A percentile compares a stretch with the other conserved stretches of the same genome.
These are phyloP conservation scores for Polytrichum commune DNA, from an alignment of 225 moss, liverwort and hornwort genomes.

Conservation along the genomic window DNA sequence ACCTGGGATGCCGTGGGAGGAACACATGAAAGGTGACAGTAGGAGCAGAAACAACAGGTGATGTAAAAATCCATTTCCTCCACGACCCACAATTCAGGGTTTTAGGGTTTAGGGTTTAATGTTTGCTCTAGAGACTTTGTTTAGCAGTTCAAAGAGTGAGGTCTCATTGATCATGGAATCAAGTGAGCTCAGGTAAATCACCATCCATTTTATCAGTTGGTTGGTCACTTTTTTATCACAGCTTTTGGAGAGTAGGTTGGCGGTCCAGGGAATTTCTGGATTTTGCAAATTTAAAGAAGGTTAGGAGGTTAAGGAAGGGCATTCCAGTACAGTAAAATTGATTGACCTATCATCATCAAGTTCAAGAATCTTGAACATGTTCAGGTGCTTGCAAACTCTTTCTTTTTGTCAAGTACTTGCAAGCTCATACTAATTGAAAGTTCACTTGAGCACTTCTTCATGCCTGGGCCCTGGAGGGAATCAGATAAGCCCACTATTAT, in stretches of 20 bases:
- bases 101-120: neutral
- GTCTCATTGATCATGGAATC: neutral
- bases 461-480: too few species aligned
- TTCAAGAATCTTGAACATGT: constrained; percentile 1
- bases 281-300: neutral
- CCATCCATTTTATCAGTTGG: neutral
- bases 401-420: neutral
- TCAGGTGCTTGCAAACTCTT: neutral
- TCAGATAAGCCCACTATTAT: too few species aligned
- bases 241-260: constrained; percentile 3
- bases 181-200: neutral
- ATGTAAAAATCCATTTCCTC: constrained; percentile 1
- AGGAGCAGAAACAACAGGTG: constrained; percentile 40
- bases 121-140: neutral
- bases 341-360: neutral
- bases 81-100: neutral
- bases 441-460: too few species aligned
- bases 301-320: neutral
- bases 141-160: neutral
- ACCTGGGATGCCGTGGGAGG: constrained; percentile 36
- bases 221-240: neutral
- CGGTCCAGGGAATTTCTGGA: neutral
- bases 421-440: constrained; percentile 1
- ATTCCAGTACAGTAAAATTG: constrained; percentile 1
- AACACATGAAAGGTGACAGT: constrained; percentile 37